A percentile compares a stretch with the other conserved stretches of the same genome.
Evolutionary conservation across 768 basidiomycete species (phyloP).

Genomic region (Termitomyces sp.): DNA sequence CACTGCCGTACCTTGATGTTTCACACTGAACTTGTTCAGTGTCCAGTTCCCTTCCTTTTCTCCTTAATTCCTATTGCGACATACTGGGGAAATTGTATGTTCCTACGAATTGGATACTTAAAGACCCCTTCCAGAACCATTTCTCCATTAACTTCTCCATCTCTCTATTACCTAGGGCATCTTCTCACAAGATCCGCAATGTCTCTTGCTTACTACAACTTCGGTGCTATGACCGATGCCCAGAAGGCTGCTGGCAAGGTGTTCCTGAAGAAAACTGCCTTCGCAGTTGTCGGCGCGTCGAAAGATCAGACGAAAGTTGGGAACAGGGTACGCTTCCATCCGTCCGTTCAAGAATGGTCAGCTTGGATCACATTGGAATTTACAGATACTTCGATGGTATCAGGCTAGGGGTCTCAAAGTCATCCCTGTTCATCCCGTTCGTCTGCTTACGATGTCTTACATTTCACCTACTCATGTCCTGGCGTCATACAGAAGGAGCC

Average conservation of each 20-base stretch:
- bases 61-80: background rate
- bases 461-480: background rate
- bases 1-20: too few relatives aligned
- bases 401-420: slow-evolving; percentile 52
- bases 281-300: slow-evolving; percentile 81
- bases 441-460: slow-evolving; percentile 15
- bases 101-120: slow-evolving; percentile 4
- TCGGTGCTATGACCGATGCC: slow-evolving; percentile 11
- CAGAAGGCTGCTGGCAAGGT: slow-evolving; percentile 39
- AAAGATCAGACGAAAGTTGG: slow-evolving; percentile 78
- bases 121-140: background rate
- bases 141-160: background rate
- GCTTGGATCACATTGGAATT: background rate
- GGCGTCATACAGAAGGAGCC: slow-evolving; percentile 51
- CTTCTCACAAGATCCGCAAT: slow-evolving; percentile 15
- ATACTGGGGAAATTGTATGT: slow-evolving; percentile 7
- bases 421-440: slow-evolving; percentile 73
- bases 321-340: slow-evolving; percentile 50
- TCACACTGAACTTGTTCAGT: background rate
- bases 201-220: slow-evolving; percentile 9
- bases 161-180: too few relatives aligned
- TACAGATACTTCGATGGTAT: slow-evolving; percentile 78
- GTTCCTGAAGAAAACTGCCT: slow-evolving; percentile 63
- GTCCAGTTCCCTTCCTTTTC: too few relatives aligned
- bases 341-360: background rate